Conservation (phyloP, 352 stramenopile genomes). For the Phytophthora crassamura region DNA sequence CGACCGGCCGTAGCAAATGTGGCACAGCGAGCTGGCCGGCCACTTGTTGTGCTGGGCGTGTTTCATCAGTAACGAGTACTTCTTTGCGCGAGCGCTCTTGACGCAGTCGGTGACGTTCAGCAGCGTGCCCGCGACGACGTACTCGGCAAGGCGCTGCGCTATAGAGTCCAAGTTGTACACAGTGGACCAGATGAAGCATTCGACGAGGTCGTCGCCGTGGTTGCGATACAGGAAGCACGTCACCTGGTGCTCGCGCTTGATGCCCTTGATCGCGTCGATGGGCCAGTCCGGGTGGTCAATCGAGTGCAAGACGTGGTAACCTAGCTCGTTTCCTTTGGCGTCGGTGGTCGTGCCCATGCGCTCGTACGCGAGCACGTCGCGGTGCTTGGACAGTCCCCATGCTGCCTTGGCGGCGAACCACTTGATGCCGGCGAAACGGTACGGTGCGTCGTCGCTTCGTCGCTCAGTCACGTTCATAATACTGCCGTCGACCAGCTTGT, state of each 20-base stretch:
- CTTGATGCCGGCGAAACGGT: constrained; percentile 57
- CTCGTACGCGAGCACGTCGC: constrained; percentile 54
- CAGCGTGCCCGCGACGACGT: constrained; percentile 45
- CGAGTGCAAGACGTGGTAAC: constrained; percentile 63
- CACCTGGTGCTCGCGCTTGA: constrained; percentile 57
- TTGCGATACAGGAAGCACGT: constrained; percentile 55
- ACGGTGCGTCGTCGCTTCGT: constrained; percentile 41
- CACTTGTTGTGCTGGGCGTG: constrained; percentile 42
- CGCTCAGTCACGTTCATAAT: constrained; percentile 53
- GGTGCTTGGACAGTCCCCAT: constrained; percentile 48
- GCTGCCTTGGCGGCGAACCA: constrained; percentile 50
- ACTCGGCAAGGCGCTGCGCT: constrained; percentile 47
- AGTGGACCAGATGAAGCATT: constrained; percentile 53
- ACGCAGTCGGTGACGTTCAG: constrained; percentile 46
- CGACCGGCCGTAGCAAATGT: constrained; percentile 52
- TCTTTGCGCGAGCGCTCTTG: constrained; percentile 51
- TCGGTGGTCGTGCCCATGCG: constrained; percentile 63
- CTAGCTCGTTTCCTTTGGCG: constrained; percentile 50
- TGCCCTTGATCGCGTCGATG: constrained; percentile 48
- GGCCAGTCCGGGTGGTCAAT: constrained; percentile 64
- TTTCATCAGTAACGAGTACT: constrained; percentile 48
- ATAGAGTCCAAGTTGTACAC: constrained; percentile 53
- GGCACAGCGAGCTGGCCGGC: constrained; percentile 41
- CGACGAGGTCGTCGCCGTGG: constrained; percentile 36
- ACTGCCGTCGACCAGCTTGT: constrained; percentile 47